These are phyloP conservation scores for Saccharum hybrid DNA, from an alignment of 202 grass and related monocot genomes.

Conservation along the genomic window DNA sequence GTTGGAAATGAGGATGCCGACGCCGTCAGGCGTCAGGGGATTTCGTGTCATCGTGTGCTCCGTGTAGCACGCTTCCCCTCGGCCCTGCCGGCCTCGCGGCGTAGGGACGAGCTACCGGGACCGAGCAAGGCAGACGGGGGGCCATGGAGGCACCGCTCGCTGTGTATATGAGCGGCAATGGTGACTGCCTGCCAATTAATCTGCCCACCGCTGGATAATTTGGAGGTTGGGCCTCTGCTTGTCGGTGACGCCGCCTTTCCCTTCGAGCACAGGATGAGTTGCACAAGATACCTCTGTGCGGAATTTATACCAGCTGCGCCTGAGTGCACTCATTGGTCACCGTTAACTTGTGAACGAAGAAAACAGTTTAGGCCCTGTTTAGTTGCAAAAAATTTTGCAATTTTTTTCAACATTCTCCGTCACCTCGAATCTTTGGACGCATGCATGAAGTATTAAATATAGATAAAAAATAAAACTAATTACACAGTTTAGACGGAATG, in stretches of 20 bases:
- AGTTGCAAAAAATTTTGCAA: too few relatives aligned
- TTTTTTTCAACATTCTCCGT: too few relatives aligned
- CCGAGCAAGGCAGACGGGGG: background rate
- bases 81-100: background rate
- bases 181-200: background rate
- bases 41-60: slow-evolving; percentile 3
- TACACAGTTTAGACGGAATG: too few relatives aligned
- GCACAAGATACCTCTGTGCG: background rate
- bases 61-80: background rate
- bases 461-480: too few relatives aligned
- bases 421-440: too few relatives aligned
- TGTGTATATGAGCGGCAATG: background rate
- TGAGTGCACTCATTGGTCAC: background rate
- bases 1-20: background rate
- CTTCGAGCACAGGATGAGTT: background rate
- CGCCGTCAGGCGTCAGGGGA: slow-evolving; percentile 35
- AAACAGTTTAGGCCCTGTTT: background rate
- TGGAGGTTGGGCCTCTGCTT: background rate
- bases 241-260: background rate
- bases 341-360: slow-evolving; percentile 18
- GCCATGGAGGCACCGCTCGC: background rate
- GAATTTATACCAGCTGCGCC: background rate
- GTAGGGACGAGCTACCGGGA: background rate
- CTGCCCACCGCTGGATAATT: background rate
- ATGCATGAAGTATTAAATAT: too few relatives aligned